Evolutionary conservation across 2,329 filamentous ascomycete species (phyloP), one percentile per base, ranked within the genome.

Genomic region (Didymella exigua): DNA sequence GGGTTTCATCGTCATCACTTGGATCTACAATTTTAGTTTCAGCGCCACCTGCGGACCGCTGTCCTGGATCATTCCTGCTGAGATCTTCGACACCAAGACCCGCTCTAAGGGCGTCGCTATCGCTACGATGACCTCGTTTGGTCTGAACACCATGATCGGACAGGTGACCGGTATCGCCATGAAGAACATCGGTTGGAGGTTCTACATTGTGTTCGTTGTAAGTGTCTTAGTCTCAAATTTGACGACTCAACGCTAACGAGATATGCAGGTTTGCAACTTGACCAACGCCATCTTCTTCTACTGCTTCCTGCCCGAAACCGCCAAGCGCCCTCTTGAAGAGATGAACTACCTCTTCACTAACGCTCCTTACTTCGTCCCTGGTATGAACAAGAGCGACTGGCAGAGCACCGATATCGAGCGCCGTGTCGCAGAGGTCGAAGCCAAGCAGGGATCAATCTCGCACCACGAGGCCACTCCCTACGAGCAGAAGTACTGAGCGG

Each of bases 21-120:
- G 89, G 89, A 71, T 90, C 1, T 93, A 90, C 80, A 92, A 93
- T 76, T 89, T 91, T 77, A 87, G 82, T 36, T 92, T 91, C 79
- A 87, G 82, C 3, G 82, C 82, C 29, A 88, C 87, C 2, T 89
- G 87, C 55, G 89, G 89, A 19, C 88, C 89, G 0, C 75, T 91
- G 1, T 80, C 82, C 18, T 85, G 82, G 81, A 83, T 84, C 49
- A 85, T 87, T 56, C 84, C 84, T 0, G 86, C 88, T 44, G 88
- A 91, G 69, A 88, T 91, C 34, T 92, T 92, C 75, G 89, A 92
- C 73, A 92, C 87, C 2, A 84, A 86, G 58, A 92, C 89, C 0
- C 83, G 89, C 33, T 81, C 85, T 48, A 90, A 90, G 77, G 89
- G 88, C 63, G 89, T 92, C 1, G 87, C 86, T 1, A 85, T 91